A percentile compares a stretch with the other conserved stretches of the same genome.
Evolutionary conservation across 2,329 filamentous ascomycete species (phyloP).

Genomic region (Penicillium griseofulvum): DNA sequence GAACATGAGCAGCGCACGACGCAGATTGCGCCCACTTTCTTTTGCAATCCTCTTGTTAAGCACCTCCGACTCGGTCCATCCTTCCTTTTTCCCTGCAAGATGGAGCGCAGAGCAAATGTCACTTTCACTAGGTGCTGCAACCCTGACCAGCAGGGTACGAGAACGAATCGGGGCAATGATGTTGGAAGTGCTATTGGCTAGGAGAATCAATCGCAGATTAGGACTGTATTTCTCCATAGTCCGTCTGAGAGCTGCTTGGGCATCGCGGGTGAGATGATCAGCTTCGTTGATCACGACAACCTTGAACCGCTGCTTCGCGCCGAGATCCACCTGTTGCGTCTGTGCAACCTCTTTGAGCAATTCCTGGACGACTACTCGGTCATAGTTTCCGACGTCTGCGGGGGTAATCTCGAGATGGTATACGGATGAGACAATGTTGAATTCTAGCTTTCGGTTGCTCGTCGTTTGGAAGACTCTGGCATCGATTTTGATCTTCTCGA

Average conservation of each 20-base stretch:
- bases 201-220: slow-evolving; percentile 83
- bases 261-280: slow-evolving; percentile 88
- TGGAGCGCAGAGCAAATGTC: slow-evolving; percentile 78
- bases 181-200: slow-evolving; percentile 95
- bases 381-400: slow-evolving; percentile 93
- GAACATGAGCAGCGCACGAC: slow-evolving; percentile 90
- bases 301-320: slow-evolving; percentile 90
- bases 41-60: slow-evolving; percentile 82
- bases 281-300: slow-evolving; percentile 99
- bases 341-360: slow-evolving; percentile 96
- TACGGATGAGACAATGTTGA: slow-evolving; percentile 95
- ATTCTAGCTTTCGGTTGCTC: slow-evolving; percentile 95
- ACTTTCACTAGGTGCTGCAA: slow-evolving; percentile 79
- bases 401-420: slow-evolving; percentile 99
- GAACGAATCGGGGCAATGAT: slow-evolving; percentile 98
- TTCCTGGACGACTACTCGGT: slow-evolving; percentile 93
- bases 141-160: slow-evolving; percentile 84
- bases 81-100: slow-evolving; percentile 71
- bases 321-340: slow-evolving; percentile 95
- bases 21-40: slow-evolving; percentile 86
- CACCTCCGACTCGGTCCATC: slow-evolving; percentile 71
- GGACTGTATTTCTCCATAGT: slow-evolving; percentile 99
- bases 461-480: slow-evolving; percentile 94
- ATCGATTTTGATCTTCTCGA: slow-evolving; percentile 99
- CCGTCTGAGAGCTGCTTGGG: slow-evolving; percentile 86